Percentiles rank a stretch among this genome's conserved stretches.
phyloP scores from a whole-genome alignment of 768 basidiomycete species.

The Pulveroboletus frians region DNA sequence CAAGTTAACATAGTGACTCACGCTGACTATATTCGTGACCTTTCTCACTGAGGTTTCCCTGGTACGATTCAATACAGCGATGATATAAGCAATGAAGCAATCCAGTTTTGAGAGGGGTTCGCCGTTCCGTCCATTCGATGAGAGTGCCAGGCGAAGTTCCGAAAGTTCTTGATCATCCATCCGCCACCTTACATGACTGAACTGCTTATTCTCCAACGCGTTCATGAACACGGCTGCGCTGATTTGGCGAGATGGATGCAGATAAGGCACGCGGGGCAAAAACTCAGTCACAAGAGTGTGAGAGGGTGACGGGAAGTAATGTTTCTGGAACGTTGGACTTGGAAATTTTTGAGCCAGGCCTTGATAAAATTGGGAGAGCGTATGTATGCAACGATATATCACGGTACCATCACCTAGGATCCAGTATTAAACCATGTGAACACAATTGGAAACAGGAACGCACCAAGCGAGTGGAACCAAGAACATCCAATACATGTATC shows the following conservation, averaged over 20 bases:
- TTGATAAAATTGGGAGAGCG: constrained; percentile 25
- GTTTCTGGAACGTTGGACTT: constrained; percentile 19
- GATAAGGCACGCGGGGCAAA: constrained; percentile 16
- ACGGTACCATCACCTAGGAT: constrained; percentile 22
- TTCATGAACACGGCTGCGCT: constrained; percentile 10
- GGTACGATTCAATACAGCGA: constrained; percentile 17
- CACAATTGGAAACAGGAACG: background rate
- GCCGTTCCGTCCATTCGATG: background rate
- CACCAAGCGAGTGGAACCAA: constrained; percentile 31
- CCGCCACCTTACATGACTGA: constrained; percentile 8
- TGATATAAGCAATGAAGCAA: constrained; percentile 27
- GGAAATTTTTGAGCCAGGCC: constrained; percentile 1
- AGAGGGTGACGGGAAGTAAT: constrained; percentile 9
- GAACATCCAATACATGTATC: constrained; percentile 24
- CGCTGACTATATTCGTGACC: constrained; percentile 24
- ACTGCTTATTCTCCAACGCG: background rate
- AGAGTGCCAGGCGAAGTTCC: constrained; percentile 8
- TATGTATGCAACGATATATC: constrained; percentile 22
- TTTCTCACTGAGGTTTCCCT: constrained; percentile 3
- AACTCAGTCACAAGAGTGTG: constrained; percentile 9
- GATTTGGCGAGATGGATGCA: constrained; percentile 7
- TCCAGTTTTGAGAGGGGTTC: constrained; percentile 20
- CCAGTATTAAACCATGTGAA: background rate
- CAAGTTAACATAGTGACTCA: constrained; percentile 3
- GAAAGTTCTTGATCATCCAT: constrained; percentile 2